These are phyloP conservation scores for Alopecurus myosuroides DNA, from an alignment of 176 grass and related monocot species.

Conservation along the genomic window DNA sequence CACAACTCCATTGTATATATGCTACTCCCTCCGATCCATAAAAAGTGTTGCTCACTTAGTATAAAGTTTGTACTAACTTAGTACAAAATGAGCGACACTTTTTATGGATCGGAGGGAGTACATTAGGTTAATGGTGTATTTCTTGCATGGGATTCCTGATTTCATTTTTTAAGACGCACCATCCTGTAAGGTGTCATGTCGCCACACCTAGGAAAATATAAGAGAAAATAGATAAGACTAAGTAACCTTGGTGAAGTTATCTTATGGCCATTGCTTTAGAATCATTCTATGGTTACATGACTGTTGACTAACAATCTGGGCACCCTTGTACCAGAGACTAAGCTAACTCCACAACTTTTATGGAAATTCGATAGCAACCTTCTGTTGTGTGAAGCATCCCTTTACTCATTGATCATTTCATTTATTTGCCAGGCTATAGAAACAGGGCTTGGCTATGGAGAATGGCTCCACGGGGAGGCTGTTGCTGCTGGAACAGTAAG, in stretches of 20 bases:
- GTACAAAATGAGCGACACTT: too few species aligned
- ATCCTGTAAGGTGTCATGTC: background rate
- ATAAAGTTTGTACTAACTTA: too few species aligned
- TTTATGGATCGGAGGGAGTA: too few species aligned
- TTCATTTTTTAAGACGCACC: background rate
- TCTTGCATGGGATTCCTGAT: background rate
- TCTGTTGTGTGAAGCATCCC: background rate
- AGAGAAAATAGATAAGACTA: background rate
- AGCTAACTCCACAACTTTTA: background rate
- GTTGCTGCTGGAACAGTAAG: slow-evolving; percentile 84
- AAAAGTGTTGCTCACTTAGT: too few species aligned
- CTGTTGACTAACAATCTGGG: background rate
- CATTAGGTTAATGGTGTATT: background rate
- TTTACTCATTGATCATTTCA: background rate
- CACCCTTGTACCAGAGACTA: background rate
- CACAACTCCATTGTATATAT: background rate
- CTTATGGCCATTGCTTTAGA: background rate
- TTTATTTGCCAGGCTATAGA: slow-evolving; percentile 75
- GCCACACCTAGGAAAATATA: background rate
- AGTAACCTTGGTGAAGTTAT: background rate
- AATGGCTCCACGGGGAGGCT: slow-evolving; percentile 93
- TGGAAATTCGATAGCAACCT: background rate
- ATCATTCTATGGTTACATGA: background rate
- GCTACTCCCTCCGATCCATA: too few species aligned
- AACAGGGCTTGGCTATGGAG: slow-evolving; percentile 78